phyloP scores from a whole-genome alignment of 176 grass and related monocot species.

The Zizania latifolia region DNA sequence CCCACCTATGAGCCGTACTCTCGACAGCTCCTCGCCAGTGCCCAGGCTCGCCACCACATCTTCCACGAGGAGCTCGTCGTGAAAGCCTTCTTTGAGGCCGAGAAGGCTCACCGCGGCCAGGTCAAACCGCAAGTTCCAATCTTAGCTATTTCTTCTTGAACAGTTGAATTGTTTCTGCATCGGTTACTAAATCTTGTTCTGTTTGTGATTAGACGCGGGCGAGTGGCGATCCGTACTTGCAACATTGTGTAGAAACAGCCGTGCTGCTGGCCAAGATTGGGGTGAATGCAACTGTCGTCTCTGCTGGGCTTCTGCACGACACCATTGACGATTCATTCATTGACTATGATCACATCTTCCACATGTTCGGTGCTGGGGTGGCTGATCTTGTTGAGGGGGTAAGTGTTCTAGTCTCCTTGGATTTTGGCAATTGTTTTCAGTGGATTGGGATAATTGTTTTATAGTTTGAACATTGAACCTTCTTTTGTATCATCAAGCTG shows the following conservation, averaged over 20 bases:
- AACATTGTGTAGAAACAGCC: conserved; percentile 86
- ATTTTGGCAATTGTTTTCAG: background rate
- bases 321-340: conserved; percentile 81
- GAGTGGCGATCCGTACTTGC: conserved; percentile 67
- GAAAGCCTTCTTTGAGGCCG: conserved; percentile 85
- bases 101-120: conserved; percentile 84
- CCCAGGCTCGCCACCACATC: conserved; percentile 77
- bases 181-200: conserved; percentile 12
- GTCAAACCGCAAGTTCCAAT: conserved; percentile 23
- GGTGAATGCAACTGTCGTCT: conserved; percentile 53
- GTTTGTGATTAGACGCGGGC: conserved; percentile 43
- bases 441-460: conserved; percentile 2
- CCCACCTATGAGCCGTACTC: conserved; percentile 56
- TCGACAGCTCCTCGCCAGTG: conserved; percentile 54
- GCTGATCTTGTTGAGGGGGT: conserved; percentile 90
- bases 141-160: background rate
- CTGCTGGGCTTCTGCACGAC: conserved; percentile 79
- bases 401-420: conserved; percentile 21
- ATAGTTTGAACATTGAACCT: background rate
- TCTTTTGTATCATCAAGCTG: background rate
- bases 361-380: conserved; percentile 56
- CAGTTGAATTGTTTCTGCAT: background rate
- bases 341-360: conserved; percentile 55
- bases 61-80: conserved; percentile 87
- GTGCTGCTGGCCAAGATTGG: conserved; percentile 65